Evolutionary conservation across 2,329 filamentous ascomycete species (phyloP).

Genomic region (Colletotrichum sp.): DNA sequence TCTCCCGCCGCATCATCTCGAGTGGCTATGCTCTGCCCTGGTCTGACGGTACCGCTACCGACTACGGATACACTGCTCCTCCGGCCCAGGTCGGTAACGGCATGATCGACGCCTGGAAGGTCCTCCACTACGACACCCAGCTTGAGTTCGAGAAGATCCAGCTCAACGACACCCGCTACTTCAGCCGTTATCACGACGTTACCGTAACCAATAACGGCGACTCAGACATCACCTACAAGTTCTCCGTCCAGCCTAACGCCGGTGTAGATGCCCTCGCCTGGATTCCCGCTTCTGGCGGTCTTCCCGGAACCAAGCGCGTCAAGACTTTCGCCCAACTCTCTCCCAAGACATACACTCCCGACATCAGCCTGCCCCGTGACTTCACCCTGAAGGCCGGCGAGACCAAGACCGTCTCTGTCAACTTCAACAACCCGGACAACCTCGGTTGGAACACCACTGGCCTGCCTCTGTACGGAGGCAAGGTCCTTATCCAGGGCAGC

Average conservation of each 20-base stretch:
- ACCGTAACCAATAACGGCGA: conserved; percentile 41
- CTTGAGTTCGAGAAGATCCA: conserved; percentile 44
- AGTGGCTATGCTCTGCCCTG: conserved; percentile 35
- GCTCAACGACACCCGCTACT: conserved; percentile 50
- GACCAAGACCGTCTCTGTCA: conserved; percentile 27
- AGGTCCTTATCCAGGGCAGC: conserved; percentile 36
- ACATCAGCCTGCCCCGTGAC: conserved; percentile 21
- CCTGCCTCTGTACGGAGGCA: conserved; percentile 39
- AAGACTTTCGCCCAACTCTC: conserved; percentile 27
- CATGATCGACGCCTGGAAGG: conserved; percentile 45
- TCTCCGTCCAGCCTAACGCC: conserved; percentile 32
- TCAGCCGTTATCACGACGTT: conserved; percentile 31
- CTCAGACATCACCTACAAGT: conserved; percentile 36
- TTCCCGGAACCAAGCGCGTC: conserved; percentile 6
- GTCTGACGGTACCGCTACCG: conserved; percentile 29
- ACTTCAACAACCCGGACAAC: conserved; percentile 30
- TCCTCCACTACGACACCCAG: conserved; percentile 41
- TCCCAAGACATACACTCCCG: conserved; percentile 22
- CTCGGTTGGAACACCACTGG: conserved; percentile 26
- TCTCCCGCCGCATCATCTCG: conserved; percentile 37
- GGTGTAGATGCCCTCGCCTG: conserved; percentile 39
- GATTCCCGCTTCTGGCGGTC: background rate
- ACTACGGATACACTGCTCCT: conserved; percentile 31
- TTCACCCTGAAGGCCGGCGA: conserved; percentile 30
- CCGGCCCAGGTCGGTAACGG: conserved; percentile 46